Evolutionary conservation across 2,329 filamentous ascomycete genomes (phyloP), one percentile per base, ranked within the genome.

Genomic region (Xylariaceae sp.): DNA sequence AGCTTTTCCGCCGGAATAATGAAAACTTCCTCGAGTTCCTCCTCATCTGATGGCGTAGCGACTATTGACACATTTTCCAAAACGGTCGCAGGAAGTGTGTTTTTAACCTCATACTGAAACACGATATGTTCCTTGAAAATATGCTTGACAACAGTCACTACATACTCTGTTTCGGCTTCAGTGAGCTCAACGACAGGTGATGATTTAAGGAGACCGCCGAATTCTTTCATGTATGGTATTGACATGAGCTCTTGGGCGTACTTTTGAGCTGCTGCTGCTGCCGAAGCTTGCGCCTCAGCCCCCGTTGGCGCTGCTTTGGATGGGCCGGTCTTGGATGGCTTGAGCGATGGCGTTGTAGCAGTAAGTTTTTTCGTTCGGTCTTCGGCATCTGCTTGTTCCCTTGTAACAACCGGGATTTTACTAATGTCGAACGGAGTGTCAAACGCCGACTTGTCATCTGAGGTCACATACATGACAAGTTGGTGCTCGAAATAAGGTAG

Each of bases 51-150:
- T 4, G 92, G 91, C 0, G 88, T 87, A 24, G 89, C 89, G 15
- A 92, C 82, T 32, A 96, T 85, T 0, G 90, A 91, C 13, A 96
- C 91, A 58, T 96, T 91, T 70, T 96, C 91, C 27, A 97, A 81
- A 23, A 99, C 84, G 13, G 92, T 96, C 57, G 92, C 91, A 10
- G 91, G 88, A 9, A 99, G 81, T 2, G 94, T 99, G 78, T 99
- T 99, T 81, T 96, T 97, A 72, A 99, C 86, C 70, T 97, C 91
- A 73, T 94, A 99, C 70, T 99, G 94, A 49, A 99, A 78, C 27
- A 99, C 93, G 68, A 99, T 80, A 69, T 97, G 91, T 71, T 96
- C 91, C 77, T 96, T 96, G 86, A 97, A 99, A 67, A 99, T 86
- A 71, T 99, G 94, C 80, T 99, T 99, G 74, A 97, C 84, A 18